A percentile compares a stretch with the other conserved stretches of the same genome.
Conservation (phyloP, 768 basidiomycete genomes). For the Pseudohyphozyma bogoriensis region DNA sequence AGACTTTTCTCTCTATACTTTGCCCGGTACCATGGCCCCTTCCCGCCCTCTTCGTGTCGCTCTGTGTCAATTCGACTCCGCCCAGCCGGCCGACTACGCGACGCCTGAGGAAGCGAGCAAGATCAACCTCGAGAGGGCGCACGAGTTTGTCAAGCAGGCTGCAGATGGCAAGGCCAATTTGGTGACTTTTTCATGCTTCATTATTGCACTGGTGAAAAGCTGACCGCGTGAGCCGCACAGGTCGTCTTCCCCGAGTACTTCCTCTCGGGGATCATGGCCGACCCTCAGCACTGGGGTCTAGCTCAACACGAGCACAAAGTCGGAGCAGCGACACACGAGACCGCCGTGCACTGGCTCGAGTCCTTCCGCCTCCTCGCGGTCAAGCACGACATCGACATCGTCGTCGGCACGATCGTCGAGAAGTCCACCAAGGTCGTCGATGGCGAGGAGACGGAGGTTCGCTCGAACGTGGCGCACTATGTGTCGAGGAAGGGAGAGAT, state of each 20-base stretch:
- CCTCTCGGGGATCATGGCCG: conserved; percentile 14
- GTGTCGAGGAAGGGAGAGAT: conserved; percentile 23
- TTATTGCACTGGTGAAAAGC: not conserved
- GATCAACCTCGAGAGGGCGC: conserved; percentile 12
- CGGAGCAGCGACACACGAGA: not conserved
- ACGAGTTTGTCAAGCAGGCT: conserved; percentile 10
- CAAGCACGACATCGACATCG: conserved; percentile 27
- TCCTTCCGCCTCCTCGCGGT: conserved; percentile 21
- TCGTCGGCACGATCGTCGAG: conserved; percentile 32
- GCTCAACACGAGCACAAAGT: conserved; percentile 16
- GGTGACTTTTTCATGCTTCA: not conserved
- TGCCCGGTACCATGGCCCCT: no score
- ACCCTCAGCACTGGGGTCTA: conserved; percentile 10
- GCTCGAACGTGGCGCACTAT: conserved; percentile 31
- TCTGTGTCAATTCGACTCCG: conserved; percentile 17
- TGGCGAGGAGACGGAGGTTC: not conserved
- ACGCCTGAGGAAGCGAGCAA: not conserved
- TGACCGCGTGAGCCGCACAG: conserved; percentile 4
- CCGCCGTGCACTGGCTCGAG: conserved; percentile 17
- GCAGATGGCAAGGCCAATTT: not conserved
- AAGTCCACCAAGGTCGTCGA: conserved; percentile 9
- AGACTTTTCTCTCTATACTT: no score
- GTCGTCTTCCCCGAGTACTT: conserved; percentile 28
- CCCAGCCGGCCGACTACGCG: not conserved
- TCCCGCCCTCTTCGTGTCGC: conserved; percentile 8